A percentile compares a stretch with the other conserved stretches of the same genome.
Evolutionary conservation across 306 rosid species (phyloP).

Genomic region (Dalbergia cultrata): DNA sequence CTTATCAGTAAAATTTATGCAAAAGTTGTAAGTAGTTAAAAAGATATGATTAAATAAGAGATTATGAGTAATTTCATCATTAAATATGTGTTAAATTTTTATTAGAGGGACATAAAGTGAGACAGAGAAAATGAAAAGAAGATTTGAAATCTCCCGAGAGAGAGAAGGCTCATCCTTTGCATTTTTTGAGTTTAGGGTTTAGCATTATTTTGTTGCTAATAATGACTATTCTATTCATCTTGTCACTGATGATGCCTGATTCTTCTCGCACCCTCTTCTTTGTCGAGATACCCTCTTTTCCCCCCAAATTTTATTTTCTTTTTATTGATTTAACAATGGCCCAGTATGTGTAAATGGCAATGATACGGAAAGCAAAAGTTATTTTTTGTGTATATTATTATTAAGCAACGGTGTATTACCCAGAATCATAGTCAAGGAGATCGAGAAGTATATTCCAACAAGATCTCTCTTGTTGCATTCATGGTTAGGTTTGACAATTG

Average conservation of each 20-base stretch:
- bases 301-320: neutral
- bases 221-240: conserved; percentile 43
- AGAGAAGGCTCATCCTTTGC: conserved; percentile 20
- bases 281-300: conserved; percentile 47
- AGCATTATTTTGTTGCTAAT: conserved; percentile 36
- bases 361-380: no score
- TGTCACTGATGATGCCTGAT: conserved; percentile 5
- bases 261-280: conserved; percentile 55
- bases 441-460: no score
- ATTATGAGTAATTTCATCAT: no score
- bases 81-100: no score
- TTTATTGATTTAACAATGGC: neutral
- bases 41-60: no score
- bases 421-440: no score
- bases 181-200: conserved; percentile 32
- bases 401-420: no score
- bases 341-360: neutral
- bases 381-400: no score
- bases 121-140: neutral
- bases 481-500: neutral
- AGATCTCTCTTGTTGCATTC: neutral
- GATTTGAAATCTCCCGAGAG: no score
- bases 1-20: no score
- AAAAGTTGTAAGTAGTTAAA: no score
- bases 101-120: no score